Evolutionary conservation across 805 yeast species (phyloP), one percentile per base, ranked within the genome.

Genomic region (Candida oleophila): DNA sequence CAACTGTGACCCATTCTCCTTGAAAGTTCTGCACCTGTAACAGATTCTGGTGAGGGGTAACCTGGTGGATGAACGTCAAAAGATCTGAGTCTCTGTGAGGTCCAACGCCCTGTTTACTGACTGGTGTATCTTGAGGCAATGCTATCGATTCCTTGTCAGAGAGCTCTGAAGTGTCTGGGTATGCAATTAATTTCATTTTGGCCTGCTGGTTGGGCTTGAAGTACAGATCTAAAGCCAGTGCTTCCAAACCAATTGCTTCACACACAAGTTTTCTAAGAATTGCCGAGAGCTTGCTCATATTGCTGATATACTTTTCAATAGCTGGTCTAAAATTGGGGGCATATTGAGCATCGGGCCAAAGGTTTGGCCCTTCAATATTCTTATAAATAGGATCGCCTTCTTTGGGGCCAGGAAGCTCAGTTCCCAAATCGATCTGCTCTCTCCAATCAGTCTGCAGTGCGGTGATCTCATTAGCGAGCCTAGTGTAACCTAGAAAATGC

Each of bases 71-170:
- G 56, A 72, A 80, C 0, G 87, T 82, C 22, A 83, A 56, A 55
- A 83, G 69, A 45, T 81, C 86, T 3, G 83, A 78, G 55, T 85
- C 90, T 47, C 86, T 73, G 55, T 84, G 89, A 2, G 86, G 83
- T 1, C 87, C 87, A 15, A 74, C 78, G 0, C 85, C 86, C 53
- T 78, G 83, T 20, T 51, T 56, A 3, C 65, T 55, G 7, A 60
- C 52, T 12, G 64, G 62, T 18, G 61, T 55, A 44, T 67, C 71
- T 15, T 62, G 50, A 4, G 39, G 39, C 22, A 63, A 47, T 1
- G 65, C 67, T 5, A 49, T 54, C 25, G 67, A 56, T 34, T 50
- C 46, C 2, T 54, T 50, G n/a, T 40, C 48, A 2, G 44, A 22
- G 39, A 69, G 57, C 40, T 62, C 61, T 0, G 49, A 39, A 1